Percentiles rank a stretch among this genome's conserved stretches.
phyloP scores from a whole-genome alignment of 2,329 filamentous ascomycete genomes.

The Apiospora arundinis region DNA sequence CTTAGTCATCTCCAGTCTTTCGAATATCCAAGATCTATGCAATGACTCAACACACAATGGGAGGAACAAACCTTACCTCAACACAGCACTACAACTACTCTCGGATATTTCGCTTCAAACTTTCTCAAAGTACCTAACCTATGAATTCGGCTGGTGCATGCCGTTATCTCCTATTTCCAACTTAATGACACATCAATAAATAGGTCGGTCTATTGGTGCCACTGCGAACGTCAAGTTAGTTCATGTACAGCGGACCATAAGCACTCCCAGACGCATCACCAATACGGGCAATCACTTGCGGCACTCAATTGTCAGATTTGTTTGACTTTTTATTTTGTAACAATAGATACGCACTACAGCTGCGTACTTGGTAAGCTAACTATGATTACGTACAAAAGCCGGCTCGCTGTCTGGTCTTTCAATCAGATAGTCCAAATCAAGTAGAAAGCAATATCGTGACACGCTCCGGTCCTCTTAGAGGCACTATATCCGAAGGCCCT shows the following conservation, averaged over 20 bases:
- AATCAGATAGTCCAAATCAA: background rate
- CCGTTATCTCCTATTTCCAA: too few relatives aligned
- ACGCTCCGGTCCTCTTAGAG: background rate
- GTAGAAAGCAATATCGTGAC: background rate
- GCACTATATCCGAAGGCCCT: background rate
- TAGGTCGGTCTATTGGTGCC: background rate
- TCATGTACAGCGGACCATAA: background rate
- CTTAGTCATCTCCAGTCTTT: slow-evolving; percentile 1
- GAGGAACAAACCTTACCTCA: background rate
- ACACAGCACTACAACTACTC: too few relatives aligned
- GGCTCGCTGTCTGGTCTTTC: background rate
- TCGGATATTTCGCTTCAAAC: background rate
- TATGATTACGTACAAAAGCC: slow-evolving; percentile 7
- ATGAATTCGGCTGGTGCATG: background rate
- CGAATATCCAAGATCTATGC: background rate
- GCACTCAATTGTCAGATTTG: background rate
- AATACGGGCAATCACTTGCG: background rate
- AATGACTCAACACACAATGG: background rate
- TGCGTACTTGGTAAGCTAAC: background rate
- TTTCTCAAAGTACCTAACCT: too few relatives aligned
- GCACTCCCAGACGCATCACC: background rate
- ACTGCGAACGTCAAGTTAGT: background rate
- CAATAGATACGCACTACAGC: background rate
- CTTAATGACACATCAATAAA: too few relatives aligned
- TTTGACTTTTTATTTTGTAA: background rate